phyloP scores from a whole-genome alignment of 176 grass and related monocot genomes.

The Zizania latifolia region DNA sequence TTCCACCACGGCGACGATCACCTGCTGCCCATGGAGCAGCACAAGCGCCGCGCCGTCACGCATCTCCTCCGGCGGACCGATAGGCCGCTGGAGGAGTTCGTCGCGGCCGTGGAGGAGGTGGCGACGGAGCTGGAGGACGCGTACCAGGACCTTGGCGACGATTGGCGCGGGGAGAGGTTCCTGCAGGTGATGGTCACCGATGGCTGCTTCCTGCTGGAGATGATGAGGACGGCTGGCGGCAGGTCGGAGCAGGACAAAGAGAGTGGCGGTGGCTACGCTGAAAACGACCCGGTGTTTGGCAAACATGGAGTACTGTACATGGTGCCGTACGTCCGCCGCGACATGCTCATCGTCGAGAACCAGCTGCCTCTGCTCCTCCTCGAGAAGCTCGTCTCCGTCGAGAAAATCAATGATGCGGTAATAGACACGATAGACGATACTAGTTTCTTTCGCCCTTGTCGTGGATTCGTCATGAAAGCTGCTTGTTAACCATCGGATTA shows the following conservation, averaged over 20 bases:
- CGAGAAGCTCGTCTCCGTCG: conserved; percentile 26
- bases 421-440: not conserved
- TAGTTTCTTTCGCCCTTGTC: not conserved
- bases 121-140: conserved; percentile 22
- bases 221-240: conserved; percentile 25
- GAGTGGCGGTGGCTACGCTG: conserved; percentile 15
- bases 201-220: conserved; percentile 56
- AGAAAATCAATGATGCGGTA: not conserved
- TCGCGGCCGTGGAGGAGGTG: conserved; percentile 9
- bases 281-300: conserved; percentile 54
- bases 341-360: conserved; percentile 60
- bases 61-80: conserved; percentile 40
- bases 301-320: conserved; percentile 33
- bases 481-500: not conserved
- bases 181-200: conserved; percentile 42
- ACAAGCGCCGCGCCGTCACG: conserved; percentile 42
- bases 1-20: conserved; percentile 43
- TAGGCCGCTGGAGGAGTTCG: conserved; percentile 12
- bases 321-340: conserved; percentile 38
- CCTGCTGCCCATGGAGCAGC: conserved; percentile 51
- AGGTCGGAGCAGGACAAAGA: not conserved
- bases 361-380: conserved; percentile 48
- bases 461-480: not conserved
- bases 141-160: conserved; percentile 30
- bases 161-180: conserved; percentile 24